Evolutionary conservation across 345 rosid genomes (phyloP).

Genomic region (Mercurialis annua): DNA sequence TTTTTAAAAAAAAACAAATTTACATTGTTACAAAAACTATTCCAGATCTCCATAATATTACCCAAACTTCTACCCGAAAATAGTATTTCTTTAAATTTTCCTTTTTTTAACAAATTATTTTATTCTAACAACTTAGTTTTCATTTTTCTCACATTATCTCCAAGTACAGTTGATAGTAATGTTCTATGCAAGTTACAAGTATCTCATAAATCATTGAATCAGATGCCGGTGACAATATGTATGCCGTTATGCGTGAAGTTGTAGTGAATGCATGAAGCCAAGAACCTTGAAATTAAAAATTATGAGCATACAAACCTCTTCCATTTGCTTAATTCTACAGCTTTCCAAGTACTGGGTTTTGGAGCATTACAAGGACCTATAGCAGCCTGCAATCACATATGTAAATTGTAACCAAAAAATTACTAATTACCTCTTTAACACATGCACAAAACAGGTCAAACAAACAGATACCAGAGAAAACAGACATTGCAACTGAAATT

Average conservation of each 20-base stretch:
- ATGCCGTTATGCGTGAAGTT: not conserved
- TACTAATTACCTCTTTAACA: not conserved
- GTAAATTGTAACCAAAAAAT: slow-evolving; percentile 16
- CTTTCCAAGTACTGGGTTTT: slow-evolving; percentile 94
- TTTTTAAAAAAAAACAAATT: not conserved
- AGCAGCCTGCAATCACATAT: slow-evolving; percentile 68
- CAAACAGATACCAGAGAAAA: not conserved
- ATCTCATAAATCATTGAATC: not conserved
- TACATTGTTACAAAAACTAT: not conserved
- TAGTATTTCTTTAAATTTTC: not conserved
- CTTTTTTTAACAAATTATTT: not conserved
- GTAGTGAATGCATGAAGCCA: not conserved
- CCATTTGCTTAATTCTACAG: slow-evolving; percentile 95
- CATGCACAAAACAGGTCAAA: not conserved
- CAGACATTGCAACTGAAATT: not conserved
- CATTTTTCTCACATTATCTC: not conserved
- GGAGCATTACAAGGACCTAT: slow-evolving; percentile 83
- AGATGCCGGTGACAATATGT: not conserved
- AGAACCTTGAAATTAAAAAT: not conserved
- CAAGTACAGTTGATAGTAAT: not conserved
- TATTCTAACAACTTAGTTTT: not conserved
- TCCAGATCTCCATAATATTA: not conserved
- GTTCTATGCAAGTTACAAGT: not conserved
- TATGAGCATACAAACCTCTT: slow-evolving; percentile 55
- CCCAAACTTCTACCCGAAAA: not conserved